Evolutionary conservation across 1,139 yeast genomes (phyloP).

Genomic region (Candida pseudoviswanathii): DNA sequence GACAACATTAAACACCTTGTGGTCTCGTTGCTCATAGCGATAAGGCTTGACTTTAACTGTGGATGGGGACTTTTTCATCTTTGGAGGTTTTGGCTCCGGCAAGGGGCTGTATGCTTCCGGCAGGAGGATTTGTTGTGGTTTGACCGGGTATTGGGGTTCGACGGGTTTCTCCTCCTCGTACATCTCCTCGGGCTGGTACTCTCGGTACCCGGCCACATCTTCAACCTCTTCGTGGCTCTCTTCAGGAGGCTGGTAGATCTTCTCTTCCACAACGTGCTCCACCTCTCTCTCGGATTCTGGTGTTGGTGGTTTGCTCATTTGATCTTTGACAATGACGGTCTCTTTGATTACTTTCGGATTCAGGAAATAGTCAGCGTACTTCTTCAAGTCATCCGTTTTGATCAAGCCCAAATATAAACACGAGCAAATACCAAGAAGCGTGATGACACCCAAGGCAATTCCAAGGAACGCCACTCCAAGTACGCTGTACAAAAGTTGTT

Average conservation of each 20-base stretch:
- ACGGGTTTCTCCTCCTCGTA: conserved; percentile 3
- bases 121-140: background rate
- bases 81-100: conserved; percentile 8
- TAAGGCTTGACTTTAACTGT: conserved; percentile 17
- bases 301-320: background rate
- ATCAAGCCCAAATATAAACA: conserved; percentile 34
- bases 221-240: background rate
- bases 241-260: background rate
- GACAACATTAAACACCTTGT: background rate
- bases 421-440: conserved; percentile 20
- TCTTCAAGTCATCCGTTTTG: conserved; percentile 5
- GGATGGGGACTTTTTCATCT: conserved; percentile 12
- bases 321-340: background rate
- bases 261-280: conserved; percentile 1
- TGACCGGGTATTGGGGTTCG: background rate
- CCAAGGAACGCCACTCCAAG: conserved; percentile 12
- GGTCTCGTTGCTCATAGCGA: conserved; percentile 10
- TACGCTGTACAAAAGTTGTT: conserved; percentile 6
- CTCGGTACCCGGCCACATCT: background rate
- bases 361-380: background rate
- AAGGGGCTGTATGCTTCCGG: conserved; percentile 3
- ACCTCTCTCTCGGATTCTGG: conserved; percentile 1
- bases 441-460: conserved; percentile 24
- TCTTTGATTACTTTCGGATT: conserved; percentile 1
- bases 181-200: conserved; percentile 1